A percentile compares a stretch with the other conserved stretches of the same genome.
These are phyloP conservation scores for Capsicum chinense DNA, from an alignment of 257 asterid species.

Conservation along the genomic window DNA sequence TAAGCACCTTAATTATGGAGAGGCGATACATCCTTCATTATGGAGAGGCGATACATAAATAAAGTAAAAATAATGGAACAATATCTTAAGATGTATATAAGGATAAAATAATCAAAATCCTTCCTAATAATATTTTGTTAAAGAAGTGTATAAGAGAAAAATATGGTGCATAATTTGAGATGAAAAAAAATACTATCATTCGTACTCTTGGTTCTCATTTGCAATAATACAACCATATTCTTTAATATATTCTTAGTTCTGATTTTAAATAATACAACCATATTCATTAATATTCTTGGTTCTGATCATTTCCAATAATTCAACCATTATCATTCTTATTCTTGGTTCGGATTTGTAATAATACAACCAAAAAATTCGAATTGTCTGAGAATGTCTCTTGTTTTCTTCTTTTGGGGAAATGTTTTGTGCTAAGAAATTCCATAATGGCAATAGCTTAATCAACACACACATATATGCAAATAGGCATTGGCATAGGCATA, in stretches of 20 bases:
- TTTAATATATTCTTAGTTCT: neutral
- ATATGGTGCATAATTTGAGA: neutral
- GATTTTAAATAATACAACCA: constrained; percentile 1
- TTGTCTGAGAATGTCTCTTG: neutral
- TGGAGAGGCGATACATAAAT: too few species aligned
- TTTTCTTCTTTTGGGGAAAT: neutral
- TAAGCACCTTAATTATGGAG: too few species aligned
- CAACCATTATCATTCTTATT: constrained; percentile 9
- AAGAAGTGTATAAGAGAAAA: neutral
- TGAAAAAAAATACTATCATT: neutral
- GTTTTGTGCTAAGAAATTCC: neutral
- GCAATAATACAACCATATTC: constrained; percentile 17
- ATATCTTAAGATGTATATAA: too few species aligned
- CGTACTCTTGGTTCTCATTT: neutral
- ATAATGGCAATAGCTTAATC: neutral
- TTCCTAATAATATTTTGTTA: neutral
- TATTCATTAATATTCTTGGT: constrained; percentile 19
- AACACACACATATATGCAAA: neutral
- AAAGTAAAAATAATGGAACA: too few species aligned
- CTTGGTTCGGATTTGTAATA: constrained; percentile 24
- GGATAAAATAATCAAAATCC: neutral
- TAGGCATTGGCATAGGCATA: neutral
- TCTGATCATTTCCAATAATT: neutral
- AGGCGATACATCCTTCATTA: too few species aligned
- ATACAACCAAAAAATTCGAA: constrained; percentile 19